Evolutionary conservation across 2,329 filamentous ascomycete species (phyloP), one percentile per base, ranked within the genome.

Genomic region (Aspergillus tanneri): DNA sequence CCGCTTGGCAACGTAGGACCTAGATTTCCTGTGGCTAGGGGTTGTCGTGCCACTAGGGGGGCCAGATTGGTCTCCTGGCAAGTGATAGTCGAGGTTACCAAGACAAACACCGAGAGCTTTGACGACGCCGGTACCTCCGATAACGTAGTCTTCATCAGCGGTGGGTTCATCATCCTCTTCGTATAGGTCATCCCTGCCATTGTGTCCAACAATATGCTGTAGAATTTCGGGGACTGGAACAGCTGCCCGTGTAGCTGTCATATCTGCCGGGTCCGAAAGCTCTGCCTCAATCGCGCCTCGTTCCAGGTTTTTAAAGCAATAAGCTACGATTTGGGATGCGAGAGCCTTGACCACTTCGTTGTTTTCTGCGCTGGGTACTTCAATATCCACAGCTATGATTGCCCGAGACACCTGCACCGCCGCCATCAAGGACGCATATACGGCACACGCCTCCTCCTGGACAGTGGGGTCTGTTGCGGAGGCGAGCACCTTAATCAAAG

Each of bases 251-350:
- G 65, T 72, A 72, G 46, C 73, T 67, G n/a, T 73, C 67, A 43
- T 76, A 69, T 25, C 73, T 68, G 39, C 77, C 66, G 53, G 72
- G 72, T 49, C 64, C 14, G 64, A 59, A 16, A 71, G 49, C 22
- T 82, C 78, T 47, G 86, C 84, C 8, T 80, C 77, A 49, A 90
- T 82, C 9, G 88, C 84, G 12, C 87, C 81, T 8, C 81, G 82
- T 66, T 96, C 90, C 76, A 99, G 86, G 61, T 99, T 99, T 48
- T 88, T 84, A 53, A 99, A 78, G 54, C 88, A 96, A 68, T 96
- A 96, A 0, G 90, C 92, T 35, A 96, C 86, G n/a, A 96, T 87
- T 67, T 96, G 91, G 63, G 92, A 95, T 0, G 90, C 91, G 58
- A 96, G 78, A 3, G 90, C 91, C 69, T 90, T 95, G 60, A 96